Evolutionary conservation across 208 protist species (phyloP).

Genomic region (Crithidia acanthocephali): DNA sequence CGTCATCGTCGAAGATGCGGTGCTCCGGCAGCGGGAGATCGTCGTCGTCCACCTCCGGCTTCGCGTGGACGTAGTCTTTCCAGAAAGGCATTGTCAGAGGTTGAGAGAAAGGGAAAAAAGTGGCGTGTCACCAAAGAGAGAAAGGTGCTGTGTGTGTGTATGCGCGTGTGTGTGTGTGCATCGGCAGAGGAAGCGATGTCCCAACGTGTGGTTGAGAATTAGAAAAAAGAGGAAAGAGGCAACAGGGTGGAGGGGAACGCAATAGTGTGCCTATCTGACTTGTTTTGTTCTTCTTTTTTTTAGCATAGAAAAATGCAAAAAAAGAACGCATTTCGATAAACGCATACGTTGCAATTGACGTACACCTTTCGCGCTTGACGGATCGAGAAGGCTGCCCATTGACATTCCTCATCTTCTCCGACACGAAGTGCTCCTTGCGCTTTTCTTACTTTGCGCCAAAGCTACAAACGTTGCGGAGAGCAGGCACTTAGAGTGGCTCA

Average conservation of each 20-base stretch:
- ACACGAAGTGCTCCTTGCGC: too few relatives aligned
- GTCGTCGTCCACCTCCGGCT: slow-evolving; percentile 81
- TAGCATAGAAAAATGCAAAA: too few relatives aligned
- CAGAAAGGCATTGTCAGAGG: slow-evolving; percentile 67
- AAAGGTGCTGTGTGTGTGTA: neutral
- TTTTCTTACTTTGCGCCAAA: too few relatives aligned
- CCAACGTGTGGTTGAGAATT: neutral
- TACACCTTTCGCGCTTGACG: too few relatives aligned
- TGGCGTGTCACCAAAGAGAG: neutral
- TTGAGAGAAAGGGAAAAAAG: neutral
- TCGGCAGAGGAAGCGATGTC: neutral
- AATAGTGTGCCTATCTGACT: too few relatives aligned
- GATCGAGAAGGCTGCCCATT: too few relatives aligned
- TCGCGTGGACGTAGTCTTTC: slow-evolving; percentile 68
- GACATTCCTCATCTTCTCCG: too few relatives aligned
- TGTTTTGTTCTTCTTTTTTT: too few relatives aligned
- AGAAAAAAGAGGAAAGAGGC: slow-evolving; percentile 4
- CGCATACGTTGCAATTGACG: too few relatives aligned
- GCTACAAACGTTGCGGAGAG: too few relatives aligned
- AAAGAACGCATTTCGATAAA: too few relatives aligned
- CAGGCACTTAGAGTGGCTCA: too few relatives aligned
- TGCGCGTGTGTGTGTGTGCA: neutral
- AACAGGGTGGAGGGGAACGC: neutral
- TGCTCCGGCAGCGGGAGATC: slow-evolving; percentile 84
- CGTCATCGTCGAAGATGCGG: slow-evolving; percentile 86